Base-by-base conservation (phyloP, 176 grass and related monocot genomes). In the Ampelocalamus luodianensis region DNA sequence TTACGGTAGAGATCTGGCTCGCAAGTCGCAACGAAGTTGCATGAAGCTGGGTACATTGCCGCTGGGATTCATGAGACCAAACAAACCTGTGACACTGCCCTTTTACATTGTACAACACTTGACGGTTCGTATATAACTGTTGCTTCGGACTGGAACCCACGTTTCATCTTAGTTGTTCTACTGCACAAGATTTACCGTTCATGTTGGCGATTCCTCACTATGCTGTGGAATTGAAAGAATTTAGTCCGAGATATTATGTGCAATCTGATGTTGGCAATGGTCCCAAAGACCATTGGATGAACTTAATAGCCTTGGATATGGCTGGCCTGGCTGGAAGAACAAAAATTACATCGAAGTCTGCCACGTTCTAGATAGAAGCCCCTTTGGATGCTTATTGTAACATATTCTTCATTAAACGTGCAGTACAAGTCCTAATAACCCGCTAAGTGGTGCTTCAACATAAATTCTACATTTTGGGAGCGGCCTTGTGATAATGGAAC, bases 21-120 rank as follows among this genome's bases (percentile, higher is more conserved):
- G 10, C 62, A 68, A 68, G 23, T 62, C 8, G 89, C 89, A 80
- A 87, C 89, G 74, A 90, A 90, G 89, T 90, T 90, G 89, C 89
- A 75, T 68, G 51, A 49, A 87, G 80, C 76, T 69, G 61, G 85
- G 36, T 90, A 37, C 74, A 27, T 54, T 75, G 34, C 80, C 22
- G 43, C 22, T 29, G 61, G 68, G 34, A 53, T 82, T 87, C 54
- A 65, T 65, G 63, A 79, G 66, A 77, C 26, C 24, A 70, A 38
- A 37, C 53, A 61, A 65, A 82, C 67, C 1, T 74, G 48, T 72
- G 45, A 72, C 79, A 68, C 40, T 83, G 67, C 67, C 65, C 9
- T 15, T 40, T 78, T 18, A 85, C 61, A 22, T 55, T 90, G 79
- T 87, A 83, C 84, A 86, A 22, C 65, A 72, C 18, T 44, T 78